phyloP scores from a whole-genome alignment of 345 rosid species.

The Cardiospermum halicacabum region DNA sequence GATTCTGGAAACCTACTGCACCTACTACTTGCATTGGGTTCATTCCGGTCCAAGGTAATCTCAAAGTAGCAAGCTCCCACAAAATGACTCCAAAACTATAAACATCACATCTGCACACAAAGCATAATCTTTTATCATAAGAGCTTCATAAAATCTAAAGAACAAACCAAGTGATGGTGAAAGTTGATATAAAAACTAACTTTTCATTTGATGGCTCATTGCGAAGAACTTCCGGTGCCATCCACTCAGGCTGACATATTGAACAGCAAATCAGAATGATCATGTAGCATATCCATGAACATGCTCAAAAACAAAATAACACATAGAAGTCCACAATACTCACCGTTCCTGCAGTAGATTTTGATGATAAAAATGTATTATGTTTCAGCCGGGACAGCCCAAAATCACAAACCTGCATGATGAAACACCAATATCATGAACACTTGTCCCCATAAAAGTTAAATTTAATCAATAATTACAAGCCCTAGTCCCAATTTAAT shows the following conservation, averaged over 20 bases:
- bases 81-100: conserved; percentile 97
- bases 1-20: conserved; percentile 98
- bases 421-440: conserved; percentile 6
- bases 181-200: conserved; percentile 43
- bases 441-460: background rate
- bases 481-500: no score
- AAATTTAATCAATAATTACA: no score
- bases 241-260: conserved; percentile 93
- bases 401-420: conserved; percentile 84
- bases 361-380: conserved; percentile 92
- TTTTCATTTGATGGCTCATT: conserved; percentile 94
- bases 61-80: conserved; percentile 96
- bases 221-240: conserved; percentile 99
- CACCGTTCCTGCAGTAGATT: conserved; percentile 99
- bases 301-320: background rate
- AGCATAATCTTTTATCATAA: conserved; percentile 1
- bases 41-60: conserved; percentile 97
- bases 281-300: background rate
- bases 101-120: conserved; percentile 75
- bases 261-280: conserved; percentile 27
- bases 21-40: conserved; percentile 99
- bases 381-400: conserved; percentile 98
- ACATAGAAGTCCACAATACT: conserved; percentile 16
- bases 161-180: background rate
- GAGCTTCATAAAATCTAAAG: background rate